Base-by-base conservation (phyloP, 257 asterid genomes). In the Petunia secreta region DNA sequence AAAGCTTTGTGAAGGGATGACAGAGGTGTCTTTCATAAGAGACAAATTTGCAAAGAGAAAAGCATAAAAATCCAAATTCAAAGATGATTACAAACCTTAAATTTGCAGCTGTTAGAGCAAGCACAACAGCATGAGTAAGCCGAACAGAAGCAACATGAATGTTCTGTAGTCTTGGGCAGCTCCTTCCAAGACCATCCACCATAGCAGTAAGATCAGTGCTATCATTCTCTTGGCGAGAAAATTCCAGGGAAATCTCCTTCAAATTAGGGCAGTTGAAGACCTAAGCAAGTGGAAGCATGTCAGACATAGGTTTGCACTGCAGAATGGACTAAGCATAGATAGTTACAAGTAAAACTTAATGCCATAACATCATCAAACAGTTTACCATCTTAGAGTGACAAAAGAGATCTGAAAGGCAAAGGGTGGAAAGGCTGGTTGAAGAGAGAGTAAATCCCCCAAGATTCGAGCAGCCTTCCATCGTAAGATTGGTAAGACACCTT, bases 391-490 rank as follows among this genome's bases (percentile, higher is more conserved):
- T 95, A 39, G 98, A 88, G 82, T 91, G 91, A 60, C 93, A 91
- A 80, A 89, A 93, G 74, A 96, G 98, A 85, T 90, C 95, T 0
- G 97, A 96, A 75, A 96, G 98, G 94, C 97, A 91, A 58, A 94
- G 89, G 16, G 87, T 91, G 58, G 89, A 89, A 52, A 96, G 87
- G 66, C 93, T 91, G 75, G 89, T 80, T 10, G 99, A 96, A 82
- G 90, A 89, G 83, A 94, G 86, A 66, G 81, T 64, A 78, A 96
- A 82, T 41, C 92, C 87, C 63, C 99, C 98, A 13, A 96, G 91
- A 85, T 88, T 89, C 65, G 84, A 87, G 83, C 98, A 94, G n/a
- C 99, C 98, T 87, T 96, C 98, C 97, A 96, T 86, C 87, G 92
- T 96, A 85, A 96, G 97, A 84, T 88, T 91, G 78, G 92, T 86